Evolutionary conservation across 2,329 filamentous ascomycete species (phyloP), one percentile per base, ranked within the genome.

Genomic region (Lachnellula occidentalis): DNA sequence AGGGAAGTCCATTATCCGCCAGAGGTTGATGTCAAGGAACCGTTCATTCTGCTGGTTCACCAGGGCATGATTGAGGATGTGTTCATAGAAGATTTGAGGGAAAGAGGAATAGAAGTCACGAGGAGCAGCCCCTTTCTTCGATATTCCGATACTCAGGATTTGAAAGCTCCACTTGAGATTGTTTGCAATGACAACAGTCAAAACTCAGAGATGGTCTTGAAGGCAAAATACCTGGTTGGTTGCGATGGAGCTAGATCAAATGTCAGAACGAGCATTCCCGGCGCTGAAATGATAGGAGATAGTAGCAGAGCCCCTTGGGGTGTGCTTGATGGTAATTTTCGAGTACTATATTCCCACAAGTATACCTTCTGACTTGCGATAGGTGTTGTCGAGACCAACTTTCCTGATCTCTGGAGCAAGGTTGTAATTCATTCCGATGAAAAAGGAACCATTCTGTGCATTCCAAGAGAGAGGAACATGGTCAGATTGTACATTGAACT

Each of bases 401-500:
- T 85, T 56, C 82, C 83, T 0, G 83, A 88, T 61, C 79, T 86
- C 37, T 77, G 84, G 56, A 78, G 78, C 61, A 78, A 82, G 55
- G 72, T 72, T 12, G 74, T 80, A 0, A 76, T 86, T 34, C 78
- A 81, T 59, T 82, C 81, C 0, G 70, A 73, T 2, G 58, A 52
- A 4, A 72, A 74, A 1, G 82, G 83, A 1, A 83, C 77, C 19
- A 71, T 86, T 39, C 74, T 86, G 53, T 76, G 85, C 50, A 85
- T 87, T 45, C 84, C 84, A 0, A 74, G 82, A 12, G 82, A 86
- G 67, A 78, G 80, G 52, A 72, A 71, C 24, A 69, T 86, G 58
- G 80, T 79, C 1, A 78, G 84, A 17, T 80, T 87, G 65, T 87
- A 86, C 68, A 83, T 86, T 54, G 78, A 86, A 64, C 67, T 87